phyloP scores from a whole-genome alignment of 2,329 filamentous ascomycete genomes.

The Talaromyces atroroseus region DNA sequence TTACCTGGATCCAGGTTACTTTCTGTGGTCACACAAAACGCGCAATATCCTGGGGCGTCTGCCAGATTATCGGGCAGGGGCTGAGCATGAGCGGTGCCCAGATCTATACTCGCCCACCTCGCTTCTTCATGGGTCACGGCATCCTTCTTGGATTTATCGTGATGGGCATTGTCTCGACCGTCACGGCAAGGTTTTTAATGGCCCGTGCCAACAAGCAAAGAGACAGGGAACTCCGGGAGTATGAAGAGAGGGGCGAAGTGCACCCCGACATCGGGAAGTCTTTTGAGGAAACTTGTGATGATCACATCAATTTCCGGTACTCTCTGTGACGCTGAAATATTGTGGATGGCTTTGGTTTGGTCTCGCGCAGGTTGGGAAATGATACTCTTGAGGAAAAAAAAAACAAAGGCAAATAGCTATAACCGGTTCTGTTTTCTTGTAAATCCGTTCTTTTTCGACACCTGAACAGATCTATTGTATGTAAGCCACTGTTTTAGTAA shows the following conservation, averaged over 20 bases:
- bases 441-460: no score
- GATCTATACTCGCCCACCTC: background rate
- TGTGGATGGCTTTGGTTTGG: background rate
- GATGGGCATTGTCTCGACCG: background rate
- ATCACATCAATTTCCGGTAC: conserved; percentile 7
- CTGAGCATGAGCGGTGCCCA: background rate
- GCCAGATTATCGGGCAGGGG: background rate
- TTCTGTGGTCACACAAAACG: background rate
- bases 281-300: background rate
- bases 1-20: background rate
- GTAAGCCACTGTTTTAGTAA: no score
- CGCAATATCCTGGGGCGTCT: background rate
- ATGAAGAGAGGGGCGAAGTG: conserved; percentile 6
- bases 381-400: background rate
- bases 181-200: background rate
- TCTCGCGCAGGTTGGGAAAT: background rate
- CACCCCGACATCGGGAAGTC: conserved; percentile 13
- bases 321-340: background rate
- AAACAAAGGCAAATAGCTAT: no score
- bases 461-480: no score
- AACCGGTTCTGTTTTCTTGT: no score
- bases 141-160: background rate
- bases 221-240: background rate
- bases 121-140: background rate
- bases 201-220: background rate